These are phyloP conservation scores for Cynanchum wilfordii DNA, from an alignment of 257 asterid genomes.

Conservation along the genomic window DNA sequence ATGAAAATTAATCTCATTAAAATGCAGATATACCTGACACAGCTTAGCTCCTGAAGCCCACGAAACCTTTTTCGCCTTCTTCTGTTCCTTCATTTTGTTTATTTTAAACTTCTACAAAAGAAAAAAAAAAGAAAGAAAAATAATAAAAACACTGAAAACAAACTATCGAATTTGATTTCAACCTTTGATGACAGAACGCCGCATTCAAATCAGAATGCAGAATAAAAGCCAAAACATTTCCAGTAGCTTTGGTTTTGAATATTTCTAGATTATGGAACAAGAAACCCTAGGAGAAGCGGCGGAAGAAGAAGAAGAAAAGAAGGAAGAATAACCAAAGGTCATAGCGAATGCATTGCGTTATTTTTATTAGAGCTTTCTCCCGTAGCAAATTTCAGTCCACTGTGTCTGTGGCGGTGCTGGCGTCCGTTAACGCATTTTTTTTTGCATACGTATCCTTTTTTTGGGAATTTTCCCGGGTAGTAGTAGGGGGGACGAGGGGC, in stretches of 20 bases:
- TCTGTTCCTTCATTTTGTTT: conserved; percentile 8
- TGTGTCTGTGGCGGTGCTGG: neutral
- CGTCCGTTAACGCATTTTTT: neutral
- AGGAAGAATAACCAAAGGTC: neutral
- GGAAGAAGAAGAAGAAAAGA: neutral
- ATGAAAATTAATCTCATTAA: neutral
- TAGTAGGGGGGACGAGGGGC: neutral
- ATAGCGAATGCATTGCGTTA: no score
- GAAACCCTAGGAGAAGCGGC: neutral
- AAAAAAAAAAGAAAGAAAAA: no score
- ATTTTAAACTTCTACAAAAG: no score
- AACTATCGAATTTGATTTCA: neutral
- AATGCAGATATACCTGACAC: conserved; percentile 6
- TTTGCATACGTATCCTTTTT: neutral
- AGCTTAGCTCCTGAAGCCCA: conserved; percentile 15
- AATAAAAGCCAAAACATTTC: neutral
- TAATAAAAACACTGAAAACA: neutral
- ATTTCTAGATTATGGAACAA: neutral
- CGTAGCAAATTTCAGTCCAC: neutral
- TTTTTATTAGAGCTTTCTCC: neutral
- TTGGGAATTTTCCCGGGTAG: neutral
- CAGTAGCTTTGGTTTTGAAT: neutral
- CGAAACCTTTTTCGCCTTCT: neutral
- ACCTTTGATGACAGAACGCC: neutral
- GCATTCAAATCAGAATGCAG: neutral